A percentile compares a stretch with the other conserved stretches of the same genome.
phyloP scores from a whole-genome alignment of 1,139 yeast genomes.

The Wickerhamiella infanticola region DNA sequence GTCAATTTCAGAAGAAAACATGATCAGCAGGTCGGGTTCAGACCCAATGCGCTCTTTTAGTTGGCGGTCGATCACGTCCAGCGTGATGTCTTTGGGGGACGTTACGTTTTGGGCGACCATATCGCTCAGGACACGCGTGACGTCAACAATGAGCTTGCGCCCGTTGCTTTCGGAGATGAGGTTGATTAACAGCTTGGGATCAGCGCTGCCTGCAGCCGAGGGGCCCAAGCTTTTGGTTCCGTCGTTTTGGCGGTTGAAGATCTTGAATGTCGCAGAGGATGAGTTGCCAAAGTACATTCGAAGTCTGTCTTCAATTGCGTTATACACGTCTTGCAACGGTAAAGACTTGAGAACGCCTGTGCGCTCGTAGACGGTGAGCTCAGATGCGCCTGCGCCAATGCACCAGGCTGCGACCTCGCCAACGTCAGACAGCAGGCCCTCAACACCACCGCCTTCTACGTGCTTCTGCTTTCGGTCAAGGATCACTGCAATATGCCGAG shows the following conservation, averaged over 20 bases:
- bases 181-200: constrained; percentile 42
- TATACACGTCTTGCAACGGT: constrained; percentile 36
- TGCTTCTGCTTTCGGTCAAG: constrained; percentile 42
- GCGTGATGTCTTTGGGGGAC: constrained; percentile 50
- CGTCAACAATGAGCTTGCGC: constrained; percentile 72
- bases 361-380: constrained; percentile 62
- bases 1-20: constrained; percentile 76
- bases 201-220: background rate
- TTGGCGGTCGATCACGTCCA: constrained; percentile 61
- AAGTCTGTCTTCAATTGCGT: constrained; percentile 45
- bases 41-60: constrained; percentile 60
- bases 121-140: constrained; percentile 75
- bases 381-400: constrained; percentile 63
- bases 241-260: constrained; percentile 25
- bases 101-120: constrained; percentile 50
- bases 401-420: constrained; percentile 81
- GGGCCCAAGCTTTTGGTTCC: constrained; percentile 15
- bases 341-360: constrained; percentile 48
- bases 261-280: constrained; percentile 40
- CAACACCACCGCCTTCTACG: constrained; percentile 84
- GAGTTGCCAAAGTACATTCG: constrained; percentile 61
- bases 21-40: constrained; percentile 78
- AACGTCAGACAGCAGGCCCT: constrained; percentile 61
- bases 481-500: constrained; percentile 59
- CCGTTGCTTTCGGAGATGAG: constrained; percentile 72